A percentile compares a stretch with the other conserved stretches of the same genome.
Evolutionary conservation across 2,329 filamentous ascomycete genomes (phyloP).

Genomic region (Talaromyces sp.): DNA sequence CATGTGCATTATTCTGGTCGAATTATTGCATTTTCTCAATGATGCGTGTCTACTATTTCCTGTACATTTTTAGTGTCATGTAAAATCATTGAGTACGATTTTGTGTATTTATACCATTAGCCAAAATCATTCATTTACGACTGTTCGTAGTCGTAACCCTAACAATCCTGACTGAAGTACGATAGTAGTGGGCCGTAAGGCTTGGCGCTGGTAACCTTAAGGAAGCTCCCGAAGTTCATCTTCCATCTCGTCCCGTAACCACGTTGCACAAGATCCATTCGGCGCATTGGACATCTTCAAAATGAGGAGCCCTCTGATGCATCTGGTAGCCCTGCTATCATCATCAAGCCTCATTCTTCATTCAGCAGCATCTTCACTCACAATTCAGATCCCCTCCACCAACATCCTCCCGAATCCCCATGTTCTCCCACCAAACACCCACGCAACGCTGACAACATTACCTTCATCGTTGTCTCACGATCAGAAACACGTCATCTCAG

Average conservation of each 20-base stretch:
- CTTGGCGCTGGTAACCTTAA: neutral
- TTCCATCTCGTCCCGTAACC: neutral
- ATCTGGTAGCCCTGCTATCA: slow-evolving; percentile 22
- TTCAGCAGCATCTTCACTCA: slow-evolving; percentile 31
- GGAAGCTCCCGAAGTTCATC: neutral
- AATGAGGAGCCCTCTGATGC: slow-evolving; percentile 12
- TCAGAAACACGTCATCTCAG: slow-evolving; percentile 46
- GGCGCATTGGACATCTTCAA: neutral
- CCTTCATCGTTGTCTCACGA: slow-evolving; percentile 34
- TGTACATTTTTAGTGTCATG: neutral
- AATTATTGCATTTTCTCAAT: neutral
- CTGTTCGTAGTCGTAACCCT: neutral
- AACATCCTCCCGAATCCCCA: slow-evolving; percentile 43
- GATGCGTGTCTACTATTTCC: neutral
- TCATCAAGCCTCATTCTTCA: slow-evolving; percentile 16
- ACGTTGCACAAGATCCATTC: neutral
- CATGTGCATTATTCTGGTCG: neutral
- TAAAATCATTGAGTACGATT: neutral
- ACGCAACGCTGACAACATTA: slow-evolving; percentile 50
- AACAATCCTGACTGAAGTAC: neutral
- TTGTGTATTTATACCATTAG: neutral
- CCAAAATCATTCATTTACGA: neutral
- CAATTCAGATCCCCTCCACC: slow-evolving; percentile 36
- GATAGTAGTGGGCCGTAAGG: no score
- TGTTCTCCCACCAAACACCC: slow-evolving; percentile 43